These are phyloP conservation scores for Amanita subjunquillea DNA, from an alignment of 768 basidiomycete genomes.

Conservation along the genomic window DNA sequence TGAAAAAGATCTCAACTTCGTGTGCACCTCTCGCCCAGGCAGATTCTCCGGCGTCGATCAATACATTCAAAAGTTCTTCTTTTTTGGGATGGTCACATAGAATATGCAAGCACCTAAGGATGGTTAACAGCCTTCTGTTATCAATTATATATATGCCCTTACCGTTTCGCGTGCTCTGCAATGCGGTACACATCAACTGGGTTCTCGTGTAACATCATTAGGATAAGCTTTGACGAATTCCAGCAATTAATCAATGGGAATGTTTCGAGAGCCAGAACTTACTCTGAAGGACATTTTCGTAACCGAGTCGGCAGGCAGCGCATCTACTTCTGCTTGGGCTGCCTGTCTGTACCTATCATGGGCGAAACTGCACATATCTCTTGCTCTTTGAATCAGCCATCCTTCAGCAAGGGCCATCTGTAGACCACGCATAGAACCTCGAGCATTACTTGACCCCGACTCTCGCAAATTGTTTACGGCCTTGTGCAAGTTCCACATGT, in stretches of 20 bases:
- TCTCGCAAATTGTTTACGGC: conserved; percentile 38
- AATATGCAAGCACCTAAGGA: conserved; percentile 46
- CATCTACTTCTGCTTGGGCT: conserved; percentile 47
- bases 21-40: conserved; percentile 67
- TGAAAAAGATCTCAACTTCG: conserved; percentile 34
- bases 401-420: conserved; percentile 62
- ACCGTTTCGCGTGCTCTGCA: conserved; percentile 62
- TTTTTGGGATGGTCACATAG: conserved; percentile 51
- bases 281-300: conserved; percentile 68
- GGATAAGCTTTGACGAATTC: conserved; percentile 39
- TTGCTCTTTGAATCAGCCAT: conserved; percentile 61
- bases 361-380: conserved; percentile 69
- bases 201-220: conserved; percentile 60
- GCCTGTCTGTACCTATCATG: conserved; percentile 72
- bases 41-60: conserved; percentile 62
- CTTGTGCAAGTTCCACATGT: conserved; percentile 43
- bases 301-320: conserved; percentile 34
- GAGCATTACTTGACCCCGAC: conserved; percentile 28
- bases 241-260: conserved; percentile 1
- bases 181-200: conserved; percentile 58
- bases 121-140: not conserved
- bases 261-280: conserved; percentile 10
- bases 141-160: conserved; percentile 3
- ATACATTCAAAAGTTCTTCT: conserved; percentile 47
- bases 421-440: conserved; percentile 56